These are phyloP conservation scores for Achaetomium macrosporum DNA, from an alignment of 2,329 filamentous ascomycete genomes.

Conservation along the genomic window DNA sequence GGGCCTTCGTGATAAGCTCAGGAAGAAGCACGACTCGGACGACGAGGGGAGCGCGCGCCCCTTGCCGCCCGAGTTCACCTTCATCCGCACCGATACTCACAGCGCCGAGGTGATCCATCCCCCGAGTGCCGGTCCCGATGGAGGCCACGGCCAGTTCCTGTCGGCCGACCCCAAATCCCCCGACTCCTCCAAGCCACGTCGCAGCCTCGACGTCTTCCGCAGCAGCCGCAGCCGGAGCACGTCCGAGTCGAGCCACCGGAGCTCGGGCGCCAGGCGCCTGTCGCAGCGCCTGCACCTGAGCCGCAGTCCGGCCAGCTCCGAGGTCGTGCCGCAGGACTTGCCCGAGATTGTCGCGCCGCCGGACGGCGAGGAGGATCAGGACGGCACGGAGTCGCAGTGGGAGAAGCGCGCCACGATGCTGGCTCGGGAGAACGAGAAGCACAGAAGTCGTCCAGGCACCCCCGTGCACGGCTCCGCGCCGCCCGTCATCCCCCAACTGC, in stretches of 20 bases:
- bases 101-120: constrained; percentile 73
- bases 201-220: constrained; percentile 32
- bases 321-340: constrained; percentile 72
- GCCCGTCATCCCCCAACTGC: constrained; percentile 28
- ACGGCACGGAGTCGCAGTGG: constrained; percentile 67
- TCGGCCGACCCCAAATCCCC: constrained; percentile 17
- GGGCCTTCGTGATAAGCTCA: constrained; percentile 48
- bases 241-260: constrained; percentile 39
- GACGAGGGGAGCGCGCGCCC: constrained; percentile 30
- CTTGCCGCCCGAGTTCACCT: constrained; percentile 63
- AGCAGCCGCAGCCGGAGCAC: constrained; percentile 42
- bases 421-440: constrained; percentile 56
- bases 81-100: constrained; percentile 78
- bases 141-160: constrained; percentile 24
- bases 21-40: constrained; percentile 46
- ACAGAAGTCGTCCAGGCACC: constrained; percentile 38
- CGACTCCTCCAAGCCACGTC: constrained; percentile 20
- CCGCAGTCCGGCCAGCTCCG: constrained; percentile 54
- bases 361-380: constrained; percentile 40
- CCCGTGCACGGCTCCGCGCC: constrained; percentile 29
- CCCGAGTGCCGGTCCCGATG: constrained; percentile 36
- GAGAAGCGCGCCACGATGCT: constrained; percentile 89
- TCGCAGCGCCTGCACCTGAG: constrained; percentile 66
- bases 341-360: constrained; percentile 60
- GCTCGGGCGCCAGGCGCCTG: constrained; percentile 43